Evolutionary conservation across 257 asterid genomes (phyloP).

Genomic region (Euphrasia confusa): DNA sequence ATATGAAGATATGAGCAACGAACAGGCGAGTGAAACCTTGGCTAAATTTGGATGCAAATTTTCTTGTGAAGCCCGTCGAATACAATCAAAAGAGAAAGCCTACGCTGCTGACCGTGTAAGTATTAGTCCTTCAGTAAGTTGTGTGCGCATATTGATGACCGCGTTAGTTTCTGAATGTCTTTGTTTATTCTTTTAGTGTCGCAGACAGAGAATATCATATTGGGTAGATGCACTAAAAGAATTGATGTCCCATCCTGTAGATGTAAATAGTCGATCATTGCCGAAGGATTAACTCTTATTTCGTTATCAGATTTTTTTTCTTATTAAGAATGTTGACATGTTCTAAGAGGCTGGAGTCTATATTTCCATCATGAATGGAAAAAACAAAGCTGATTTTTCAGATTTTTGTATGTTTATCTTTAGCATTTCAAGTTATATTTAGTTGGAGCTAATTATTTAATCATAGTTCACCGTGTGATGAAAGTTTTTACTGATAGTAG

Average conservation of each 20-base stretch:
- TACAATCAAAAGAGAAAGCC: too few relatives aligned
- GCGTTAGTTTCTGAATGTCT: slow-evolving; percentile 29
- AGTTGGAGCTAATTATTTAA: background rate
- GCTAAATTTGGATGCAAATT: too few relatives aligned
- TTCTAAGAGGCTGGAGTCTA: slow-evolving; percentile 15
- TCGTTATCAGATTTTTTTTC: slow-evolving; percentile 7
- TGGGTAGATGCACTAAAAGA: too few relatives aligned
- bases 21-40: too few relatives aligned
- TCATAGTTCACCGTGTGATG: background rate
- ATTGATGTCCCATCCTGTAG: too few relatives aligned
- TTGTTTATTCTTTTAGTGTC: slow-evolving; percentile 42
- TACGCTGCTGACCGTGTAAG: too few relatives aligned
- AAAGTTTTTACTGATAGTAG: slow-evolving; percentile 15
- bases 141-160: slow-evolving; percentile 9
- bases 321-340: slow-evolving; percentile 4
- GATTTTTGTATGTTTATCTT: background rate
- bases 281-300: slow-evolving; percentile 15
- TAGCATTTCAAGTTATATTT: background rate
- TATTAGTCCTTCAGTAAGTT: too few relatives aligned
- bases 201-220: slow-evolving; percentile 55
- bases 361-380: slow-evolving; percentile 6
- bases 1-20: too few relatives aligned
- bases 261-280: slow-evolving; percentile 4
- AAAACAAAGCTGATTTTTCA: slow-evolving; percentile 5
- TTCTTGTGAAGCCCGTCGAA: too few relatives aligned